A percentile compares a stretch with the other conserved stretches of the same genome.
phyloP scores from a whole-genome alignment of 2,329 filamentous ascomycete genomes.

The Sarocladium oryzae region DNA sequence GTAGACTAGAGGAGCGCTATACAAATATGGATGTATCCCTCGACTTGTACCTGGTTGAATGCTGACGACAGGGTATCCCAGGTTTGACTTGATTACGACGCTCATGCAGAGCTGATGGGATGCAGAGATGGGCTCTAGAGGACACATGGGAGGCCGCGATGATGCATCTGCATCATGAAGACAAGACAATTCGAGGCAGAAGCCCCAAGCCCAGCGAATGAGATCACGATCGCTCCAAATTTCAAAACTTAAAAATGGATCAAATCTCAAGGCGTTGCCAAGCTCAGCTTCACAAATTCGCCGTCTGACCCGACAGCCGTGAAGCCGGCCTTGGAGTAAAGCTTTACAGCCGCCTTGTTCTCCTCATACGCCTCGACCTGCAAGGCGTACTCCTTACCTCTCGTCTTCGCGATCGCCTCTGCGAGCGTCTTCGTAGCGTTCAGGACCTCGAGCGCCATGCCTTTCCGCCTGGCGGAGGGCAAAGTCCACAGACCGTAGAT shows the following conservation, averaged over 20 bases:
- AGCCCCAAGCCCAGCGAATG: no score
- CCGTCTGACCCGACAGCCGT: background rate
- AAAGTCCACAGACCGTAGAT: conserved; percentile 2
- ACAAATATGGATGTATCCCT: no score
- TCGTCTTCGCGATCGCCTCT: background rate
- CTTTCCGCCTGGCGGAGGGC: background rate
- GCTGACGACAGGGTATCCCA: no score
- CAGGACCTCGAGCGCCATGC: background rate
- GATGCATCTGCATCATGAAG: background rate
- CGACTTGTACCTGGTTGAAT: no score
- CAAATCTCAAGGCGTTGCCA: background rate
- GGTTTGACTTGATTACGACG: no score
- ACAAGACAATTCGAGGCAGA: background rate
- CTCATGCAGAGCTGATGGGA: no score
- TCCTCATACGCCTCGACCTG: background rate
- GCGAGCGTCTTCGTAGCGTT: background rate
- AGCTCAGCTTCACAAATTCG: background rate
- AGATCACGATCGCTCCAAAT: no score
- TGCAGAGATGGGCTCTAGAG: no score
- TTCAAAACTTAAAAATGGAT: no score
- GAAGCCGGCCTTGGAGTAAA: background rate
- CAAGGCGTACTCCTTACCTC: background rate
- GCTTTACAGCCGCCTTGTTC: background rate
- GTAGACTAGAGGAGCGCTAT: no score
- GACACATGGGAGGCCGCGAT: background rate